Percentiles rank a stretch among this genome's conserved stretches.
Evolutionary conservation across 257 asterid genomes (phyloP).

Genomic region (Euphrasia confusa): DNA sequence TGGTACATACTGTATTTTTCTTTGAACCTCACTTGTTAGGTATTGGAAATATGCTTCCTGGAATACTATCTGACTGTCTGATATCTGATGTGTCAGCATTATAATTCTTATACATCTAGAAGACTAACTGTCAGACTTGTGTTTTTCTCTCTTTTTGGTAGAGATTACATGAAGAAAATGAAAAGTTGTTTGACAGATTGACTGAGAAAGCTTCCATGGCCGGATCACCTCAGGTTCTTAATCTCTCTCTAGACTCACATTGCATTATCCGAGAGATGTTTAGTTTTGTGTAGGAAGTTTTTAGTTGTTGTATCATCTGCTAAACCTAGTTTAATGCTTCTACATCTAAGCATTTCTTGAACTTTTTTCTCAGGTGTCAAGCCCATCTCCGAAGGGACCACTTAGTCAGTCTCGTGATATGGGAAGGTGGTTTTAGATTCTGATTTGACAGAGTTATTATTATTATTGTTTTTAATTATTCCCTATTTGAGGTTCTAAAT

Average conservation of each 20-base stretch:
- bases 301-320: conserved; percentile 22
- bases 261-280: conserved; percentile 6
- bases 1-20: conserved; percentile 5
- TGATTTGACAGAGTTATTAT: conserved; percentile 22
- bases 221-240: conserved; percentile 69
- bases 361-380: conserved; percentile 51
- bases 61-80: neutral
- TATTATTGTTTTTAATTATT: neutral
- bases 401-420: conserved; percentile 48
- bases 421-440: conserved; percentile 50
- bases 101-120: conserved; percentile 11
- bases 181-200: conserved; percentile 85
- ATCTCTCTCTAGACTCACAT: conserved; percentile 16
- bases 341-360: conserved; percentile 20
- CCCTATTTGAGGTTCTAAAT: conserved; percentile 16
- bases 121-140: conserved; percentile 1
- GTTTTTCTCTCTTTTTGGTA: conserved; percentile 28
- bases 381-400: conserved; percentile 58
- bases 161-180: conserved; percentile 98
- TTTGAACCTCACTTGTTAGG: no score
- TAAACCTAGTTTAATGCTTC: conserved; percentile 7
- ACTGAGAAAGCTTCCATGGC: conserved; percentile 70
- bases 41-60: conserved; percentile 19
- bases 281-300: conserved; percentile 15
- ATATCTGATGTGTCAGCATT: conserved; percentile 17